Conservation (phyloP, 2,329 filamentous ascomycete genomes). For the Xylaria sp. region DNA sequence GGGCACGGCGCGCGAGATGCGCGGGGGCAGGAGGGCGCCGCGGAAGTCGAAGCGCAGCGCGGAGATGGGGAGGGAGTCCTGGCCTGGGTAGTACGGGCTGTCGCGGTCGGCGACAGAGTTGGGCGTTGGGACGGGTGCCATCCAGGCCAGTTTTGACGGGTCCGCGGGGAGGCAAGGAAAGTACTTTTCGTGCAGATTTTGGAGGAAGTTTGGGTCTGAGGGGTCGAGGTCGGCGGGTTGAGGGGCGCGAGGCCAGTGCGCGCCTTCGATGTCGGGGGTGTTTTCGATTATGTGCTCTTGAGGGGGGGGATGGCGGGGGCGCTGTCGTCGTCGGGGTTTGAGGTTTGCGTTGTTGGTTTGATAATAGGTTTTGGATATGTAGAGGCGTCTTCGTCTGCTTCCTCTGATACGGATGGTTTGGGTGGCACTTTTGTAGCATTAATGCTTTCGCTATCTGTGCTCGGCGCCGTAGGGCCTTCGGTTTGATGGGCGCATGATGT, state of each 20-base stretch:
- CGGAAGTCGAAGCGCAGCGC: slow-evolving; percentile 85
- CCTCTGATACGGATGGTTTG: slow-evolving; percentile 17
- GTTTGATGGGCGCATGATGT: neutral
- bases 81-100: slow-evolving; percentile 76
- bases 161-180: slow-evolving; percentile 84
- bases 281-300: slow-evolving; percentile 17
- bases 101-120: slow-evolving; percentile 60
- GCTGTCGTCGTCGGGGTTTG: slow-evolving; percentile 22
- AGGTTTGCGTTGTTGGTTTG: slow-evolving; percentile 23
- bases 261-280: slow-evolving; percentile 25
- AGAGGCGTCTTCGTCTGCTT: slow-evolving; percentile 5
- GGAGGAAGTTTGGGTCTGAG: slow-evolving; percentile 73
- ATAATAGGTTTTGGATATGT: neutral
- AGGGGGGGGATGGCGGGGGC: slow-evolving; percentile 13
- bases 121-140: slow-evolving; percentile 64
- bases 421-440: slow-evolving; percentile 4
- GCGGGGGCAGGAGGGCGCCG: slow-evolving; percentile 73
- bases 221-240: slow-evolving; percentile 72
- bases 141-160: slow-evolving; percentile 83
- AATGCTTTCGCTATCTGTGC: neutral
- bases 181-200: slow-evolving; percentile 83
- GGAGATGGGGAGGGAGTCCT: slow-evolving; percentile 64
- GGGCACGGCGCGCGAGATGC: slow-evolving; percentile 67
- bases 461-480: neutral
- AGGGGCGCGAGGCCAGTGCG: slow-evolving; percentile 57